These are phyloP conservation scores for Luvunga scandens DNA, from an alignment of 345 rosid species.

Conservation along the genomic window DNA sequence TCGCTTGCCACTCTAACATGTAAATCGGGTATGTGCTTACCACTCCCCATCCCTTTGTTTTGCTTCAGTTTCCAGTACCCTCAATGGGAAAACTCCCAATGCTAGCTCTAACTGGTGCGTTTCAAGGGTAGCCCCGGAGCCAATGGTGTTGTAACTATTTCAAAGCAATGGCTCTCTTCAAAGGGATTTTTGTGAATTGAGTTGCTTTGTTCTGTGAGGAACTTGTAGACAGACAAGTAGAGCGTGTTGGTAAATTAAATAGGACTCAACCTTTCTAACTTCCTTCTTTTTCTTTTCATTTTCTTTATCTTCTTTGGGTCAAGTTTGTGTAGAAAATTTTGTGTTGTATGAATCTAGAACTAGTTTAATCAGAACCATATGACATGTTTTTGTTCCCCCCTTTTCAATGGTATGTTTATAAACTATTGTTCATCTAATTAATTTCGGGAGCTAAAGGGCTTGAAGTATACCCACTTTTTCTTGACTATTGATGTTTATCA, in stretches of 20 bases:
- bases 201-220: not conserved
- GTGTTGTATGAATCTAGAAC: not conserved
- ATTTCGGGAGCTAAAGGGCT: not conserved
- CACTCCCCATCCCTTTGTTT: not conserved
- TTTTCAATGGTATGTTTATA: not conserved
- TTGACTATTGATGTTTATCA: too few relatives aligned
- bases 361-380: not conserved
- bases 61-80: not conserved
- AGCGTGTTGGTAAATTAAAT: not conserved
- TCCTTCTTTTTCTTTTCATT: not conserved
- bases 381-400: not conserved
- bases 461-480: not conserved
- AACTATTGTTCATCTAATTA: too few relatives aligned
- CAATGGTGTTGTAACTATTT: not conserved
- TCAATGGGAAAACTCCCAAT: not conserved
- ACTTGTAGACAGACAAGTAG: not conserved
- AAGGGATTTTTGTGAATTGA: not conserved
- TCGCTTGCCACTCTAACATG: slow-evolving; percentile 30
- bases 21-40: not conserved
- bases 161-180: not conserved
- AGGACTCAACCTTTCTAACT: not conserved
- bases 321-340: not conserved
- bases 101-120: not conserved
- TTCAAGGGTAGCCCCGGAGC: not conserved
- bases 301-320: not conserved